Percentiles rank a stretch among this genome's conserved stretches.
These are phyloP conservation scores for Citrus reticulata DNA, from an alignment of 345 rosid genomes.

Conservation along the genomic window DNA sequence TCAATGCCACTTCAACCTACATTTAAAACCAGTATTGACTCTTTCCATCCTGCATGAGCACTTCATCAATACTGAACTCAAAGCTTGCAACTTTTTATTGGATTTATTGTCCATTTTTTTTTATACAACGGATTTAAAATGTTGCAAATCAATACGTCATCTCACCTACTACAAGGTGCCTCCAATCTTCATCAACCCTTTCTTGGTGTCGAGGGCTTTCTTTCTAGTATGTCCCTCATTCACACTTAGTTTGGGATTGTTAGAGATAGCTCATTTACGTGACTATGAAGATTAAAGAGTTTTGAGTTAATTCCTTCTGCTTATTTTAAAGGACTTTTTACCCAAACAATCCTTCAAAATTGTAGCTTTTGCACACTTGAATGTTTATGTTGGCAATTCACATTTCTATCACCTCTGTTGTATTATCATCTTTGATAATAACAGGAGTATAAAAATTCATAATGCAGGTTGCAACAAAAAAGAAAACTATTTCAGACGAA, in stretches of 20 bases:
- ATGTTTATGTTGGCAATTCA: neutral
- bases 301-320: neutral
- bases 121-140: neutral
- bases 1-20: neutral
- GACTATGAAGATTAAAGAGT: neutral
- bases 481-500: constrained; percentile 86
- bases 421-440: neutral
- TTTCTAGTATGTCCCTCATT: neutral
- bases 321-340: neutral
- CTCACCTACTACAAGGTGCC: neutral
- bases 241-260: neutral
- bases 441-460: constrained; percentile 7
- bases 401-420: neutral
- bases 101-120: neutral
- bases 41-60: neutral
- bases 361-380: neutral
- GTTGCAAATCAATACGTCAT: neutral
- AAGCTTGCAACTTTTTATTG: neutral
- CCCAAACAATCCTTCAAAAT: neutral
- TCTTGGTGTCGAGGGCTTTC: neutral
- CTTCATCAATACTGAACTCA: neutral
- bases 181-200: neutral
- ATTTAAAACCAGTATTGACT: neutral
- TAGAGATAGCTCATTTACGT: neutral
- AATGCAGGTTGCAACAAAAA: constrained; percentile 81